Percentiles rank a stretch among this genome's conserved stretches.
Evolutionary conservation across 768 basidiomycete species (phyloP).

Genomic region (Lactarius pseudohatsudake): DNA sequence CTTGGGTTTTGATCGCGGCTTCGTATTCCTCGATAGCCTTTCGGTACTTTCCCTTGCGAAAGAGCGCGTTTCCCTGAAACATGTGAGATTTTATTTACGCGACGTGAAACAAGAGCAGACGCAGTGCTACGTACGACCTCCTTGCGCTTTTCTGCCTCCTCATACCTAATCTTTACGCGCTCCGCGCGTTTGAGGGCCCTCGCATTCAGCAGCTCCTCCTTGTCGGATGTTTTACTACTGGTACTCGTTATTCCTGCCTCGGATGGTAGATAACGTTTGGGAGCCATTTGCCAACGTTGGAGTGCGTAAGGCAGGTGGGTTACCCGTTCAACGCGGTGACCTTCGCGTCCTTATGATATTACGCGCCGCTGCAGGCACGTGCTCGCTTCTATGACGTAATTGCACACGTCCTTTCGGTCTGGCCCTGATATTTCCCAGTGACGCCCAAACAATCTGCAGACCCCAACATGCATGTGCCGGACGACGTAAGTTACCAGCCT

Average conservation of each 20-base stretch:
- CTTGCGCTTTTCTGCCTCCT: constrained; percentile 9
- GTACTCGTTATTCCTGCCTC: not conserved
- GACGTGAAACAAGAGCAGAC: not conserved
- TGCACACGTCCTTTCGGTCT: too few relatives aligned
- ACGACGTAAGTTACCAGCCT: not conserved
- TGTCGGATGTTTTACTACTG: not conserved
- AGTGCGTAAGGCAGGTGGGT: not conserved
- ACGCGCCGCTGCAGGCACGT: too few relatives aligned
- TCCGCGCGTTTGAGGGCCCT: constrained; percentile 9
- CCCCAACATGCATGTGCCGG: too few relatives aligned
- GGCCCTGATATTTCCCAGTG: too few relatives aligned
- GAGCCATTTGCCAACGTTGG: not conserved
- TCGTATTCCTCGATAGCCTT: constrained; percentile 45
- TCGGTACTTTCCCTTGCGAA: constrained; percentile 39
- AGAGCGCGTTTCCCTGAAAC: constrained; percentile 45
- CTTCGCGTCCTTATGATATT: not conserved
- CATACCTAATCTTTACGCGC: not conserved
- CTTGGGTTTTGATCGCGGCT: constrained; percentile 40
- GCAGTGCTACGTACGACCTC: constrained; percentile 11
- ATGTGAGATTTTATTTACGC: not conserved
- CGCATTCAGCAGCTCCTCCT: not conserved
- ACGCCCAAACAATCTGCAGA: too few relatives aligned
- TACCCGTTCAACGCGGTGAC: not conserved
- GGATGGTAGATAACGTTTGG: not conserved
- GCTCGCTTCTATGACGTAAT: too few relatives aligned